These are phyloP conservation scores for Plenodomus tracheiphilus DNA, from an alignment of 2,329 filamentous ascomycete genomes.

Conservation along the genomic window DNA sequence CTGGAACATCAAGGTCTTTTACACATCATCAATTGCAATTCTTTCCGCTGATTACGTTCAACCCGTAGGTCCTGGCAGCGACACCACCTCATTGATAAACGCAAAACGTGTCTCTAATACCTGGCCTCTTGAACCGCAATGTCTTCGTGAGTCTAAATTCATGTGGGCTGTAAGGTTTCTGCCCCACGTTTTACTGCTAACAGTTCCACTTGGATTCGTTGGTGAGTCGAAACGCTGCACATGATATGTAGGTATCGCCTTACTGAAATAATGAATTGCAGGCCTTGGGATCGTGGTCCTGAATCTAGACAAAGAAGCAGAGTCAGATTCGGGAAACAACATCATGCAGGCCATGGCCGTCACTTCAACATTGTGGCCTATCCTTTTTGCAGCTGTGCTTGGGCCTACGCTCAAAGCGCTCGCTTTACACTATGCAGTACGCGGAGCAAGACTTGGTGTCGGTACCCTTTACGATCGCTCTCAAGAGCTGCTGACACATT, in stretches of 20 bases:
- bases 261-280: neutral
- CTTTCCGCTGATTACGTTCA: too few species aligned
- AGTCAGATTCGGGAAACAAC: neutral
- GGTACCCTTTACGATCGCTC: neutral
- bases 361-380: constrained; percentile 2
- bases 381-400: constrained; percentile 3
- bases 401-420: constrained; percentile 1
- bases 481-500: neutral
- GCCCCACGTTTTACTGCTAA: constrained; percentile 1
- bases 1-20: too few species aligned
- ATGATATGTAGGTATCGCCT: neutral
- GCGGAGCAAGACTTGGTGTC: neutral
- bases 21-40: too few species aligned
- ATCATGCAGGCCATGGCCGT: constrained; percentile 4
- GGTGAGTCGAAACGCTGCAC: neutral
- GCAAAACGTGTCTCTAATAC: too few species aligned
- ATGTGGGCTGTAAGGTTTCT: neutral
- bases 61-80: too few species aligned
- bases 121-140: constrained; percentile 1
- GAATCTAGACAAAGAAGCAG: neutral
- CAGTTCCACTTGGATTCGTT: neutral
- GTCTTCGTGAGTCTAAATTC: neutral
- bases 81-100: too few species aligned
- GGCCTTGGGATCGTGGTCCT: constrained; percentile 3
- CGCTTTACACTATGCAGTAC: neutral